Base-by-base conservation (phyloP, 305 asterid genomes). In the Solanum chacoense region DNA sequence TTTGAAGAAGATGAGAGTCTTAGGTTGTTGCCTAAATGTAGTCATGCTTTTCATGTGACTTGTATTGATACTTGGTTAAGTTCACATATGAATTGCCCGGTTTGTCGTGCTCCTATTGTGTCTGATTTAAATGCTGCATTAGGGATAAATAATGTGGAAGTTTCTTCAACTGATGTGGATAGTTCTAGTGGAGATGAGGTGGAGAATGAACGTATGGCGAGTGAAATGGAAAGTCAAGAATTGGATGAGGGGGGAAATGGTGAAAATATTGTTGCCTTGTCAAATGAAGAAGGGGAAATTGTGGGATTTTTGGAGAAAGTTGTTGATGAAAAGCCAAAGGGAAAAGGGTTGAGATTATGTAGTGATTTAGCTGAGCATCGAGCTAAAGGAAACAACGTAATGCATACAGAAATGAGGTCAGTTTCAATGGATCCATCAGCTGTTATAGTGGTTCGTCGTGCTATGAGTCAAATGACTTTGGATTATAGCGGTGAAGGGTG, bases 61-160 rank as follows among this genome's bases (percentile, higher is more conserved):
- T 96, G 98, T 85, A 94, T 95, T 35, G 98, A 96, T 86, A 94
- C 95, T 32, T 96, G 99, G 99, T 59, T 96, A 6, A 87, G 92
- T 37, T 93, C 97, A 20, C 98, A 96, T 83, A 89, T 83, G 87
- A 96, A 90, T 67, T 96, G 98, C 85, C 99, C 98, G 2, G 77
- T 96, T 22, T 95, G 99, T 69, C 99, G 98, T 3, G 95, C 98
- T 16, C 95, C 96, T 1, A 32, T 96, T 13, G 65, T 90, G n/a
- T 13, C 20, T 22, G 88, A 76, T 22, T 26, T 80, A 2, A 55
- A 76, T 69, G 28, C 5, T 79, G 89, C 24, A 16, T 6, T 32
- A 20, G 37, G 67, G 31, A 13, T 28, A 5, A 45, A 45, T 28
- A 45, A 81, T 81, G 86, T 45, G 20, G 72, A 50, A 81, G 65